phyloP scores from a whole-genome alignment of 2,329 filamentous ascomycete species.

The Aciculosporium take region DNA sequence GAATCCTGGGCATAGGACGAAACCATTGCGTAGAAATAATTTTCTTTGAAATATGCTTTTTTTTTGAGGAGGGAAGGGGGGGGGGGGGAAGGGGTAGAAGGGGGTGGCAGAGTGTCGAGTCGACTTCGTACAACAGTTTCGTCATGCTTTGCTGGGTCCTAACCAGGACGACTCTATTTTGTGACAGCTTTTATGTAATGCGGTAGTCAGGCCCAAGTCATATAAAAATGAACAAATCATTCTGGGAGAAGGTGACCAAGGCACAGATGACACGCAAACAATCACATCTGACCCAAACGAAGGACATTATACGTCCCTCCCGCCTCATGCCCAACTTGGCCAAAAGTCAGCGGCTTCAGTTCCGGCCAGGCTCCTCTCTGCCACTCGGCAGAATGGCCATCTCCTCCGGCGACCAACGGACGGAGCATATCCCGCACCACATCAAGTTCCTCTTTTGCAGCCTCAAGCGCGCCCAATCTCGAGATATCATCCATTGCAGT shows the following conservation, averaged over 20 bases:
- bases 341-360: constrained; percentile 12
- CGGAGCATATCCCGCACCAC: constrained; percentile 15
- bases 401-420: constrained; percentile 8
- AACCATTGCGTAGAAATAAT: background rate
- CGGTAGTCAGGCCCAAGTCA: background rate
- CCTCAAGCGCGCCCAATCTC: constrained; percentile 11
- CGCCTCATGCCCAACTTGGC: background rate
- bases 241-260: too few relatives aligned
- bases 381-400: background rate
- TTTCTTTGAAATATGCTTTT: background rate
- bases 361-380: constrained; percentile 4
- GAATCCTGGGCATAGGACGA: background rate
- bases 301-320: constrained; percentile 6
- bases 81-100: too few relatives aligned
- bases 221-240: background rate
- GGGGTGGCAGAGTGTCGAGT: too few relatives aligned
- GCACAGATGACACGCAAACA: too few relatives aligned
- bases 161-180: background rate
- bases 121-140: background rate
- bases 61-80: background rate
- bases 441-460: constrained; percentile 10
- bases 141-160: background rate
- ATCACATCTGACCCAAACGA: constrained; percentile 4
- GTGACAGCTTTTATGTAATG: background rate
- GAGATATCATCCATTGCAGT: constrained; percentile 13